phyloP scores from a whole-genome alignment of 164 flowering plant genomes.

The Nymphaea thermarum region DNA sequence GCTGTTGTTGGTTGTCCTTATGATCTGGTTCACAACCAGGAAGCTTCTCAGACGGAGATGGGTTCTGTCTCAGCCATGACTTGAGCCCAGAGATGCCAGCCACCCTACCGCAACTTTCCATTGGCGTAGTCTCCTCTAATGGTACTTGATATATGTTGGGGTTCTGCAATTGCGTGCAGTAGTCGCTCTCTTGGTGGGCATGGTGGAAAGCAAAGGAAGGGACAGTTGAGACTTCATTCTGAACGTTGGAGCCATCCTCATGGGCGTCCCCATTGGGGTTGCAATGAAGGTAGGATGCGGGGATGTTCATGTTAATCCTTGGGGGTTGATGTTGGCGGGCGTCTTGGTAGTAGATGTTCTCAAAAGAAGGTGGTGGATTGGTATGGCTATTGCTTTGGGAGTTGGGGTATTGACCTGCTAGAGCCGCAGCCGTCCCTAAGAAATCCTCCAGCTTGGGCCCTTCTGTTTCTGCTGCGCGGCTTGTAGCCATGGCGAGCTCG shows the following conservation, averaged over 20 bases:
- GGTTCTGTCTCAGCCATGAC: conserved; percentile 48
- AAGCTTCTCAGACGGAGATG: conserved; percentile 13
- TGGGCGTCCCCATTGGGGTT: conserved; percentile 8
- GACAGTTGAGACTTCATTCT: conserved; percentile 5
- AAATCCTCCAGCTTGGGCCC: conserved; percentile 75
- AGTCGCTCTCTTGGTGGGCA: conserved; percentile 1
- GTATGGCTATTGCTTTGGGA: conserved; percentile 7
- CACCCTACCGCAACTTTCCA: conserved; percentile 5
- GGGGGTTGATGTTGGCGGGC: conserved; percentile 1
- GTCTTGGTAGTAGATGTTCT: conserved; percentile 15
- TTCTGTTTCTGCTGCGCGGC: conserved; percentile 13
- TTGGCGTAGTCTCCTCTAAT: background rate
- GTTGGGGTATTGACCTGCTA: conserved; percentile 3
- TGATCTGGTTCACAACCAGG: background rate
- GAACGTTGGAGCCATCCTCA: conserved; percentile 9
- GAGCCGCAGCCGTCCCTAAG: conserved; percentile 26
- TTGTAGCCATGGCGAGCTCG: background rate
- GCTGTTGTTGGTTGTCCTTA: background rate
- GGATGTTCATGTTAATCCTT: conserved; percentile 37
- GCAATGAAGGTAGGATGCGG: conserved; percentile 18
- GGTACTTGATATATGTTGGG: background rate
- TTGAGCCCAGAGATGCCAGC: conserved; percentile 43
- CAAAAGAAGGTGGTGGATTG: conserved; percentile 6
- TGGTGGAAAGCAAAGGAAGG: conserved; percentile 6
- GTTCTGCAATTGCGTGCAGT: conserved; percentile 11